phyloP scores from a whole-genome alignment of 78 protist genomes.

The Dictyostelium intermedium region DNA sequence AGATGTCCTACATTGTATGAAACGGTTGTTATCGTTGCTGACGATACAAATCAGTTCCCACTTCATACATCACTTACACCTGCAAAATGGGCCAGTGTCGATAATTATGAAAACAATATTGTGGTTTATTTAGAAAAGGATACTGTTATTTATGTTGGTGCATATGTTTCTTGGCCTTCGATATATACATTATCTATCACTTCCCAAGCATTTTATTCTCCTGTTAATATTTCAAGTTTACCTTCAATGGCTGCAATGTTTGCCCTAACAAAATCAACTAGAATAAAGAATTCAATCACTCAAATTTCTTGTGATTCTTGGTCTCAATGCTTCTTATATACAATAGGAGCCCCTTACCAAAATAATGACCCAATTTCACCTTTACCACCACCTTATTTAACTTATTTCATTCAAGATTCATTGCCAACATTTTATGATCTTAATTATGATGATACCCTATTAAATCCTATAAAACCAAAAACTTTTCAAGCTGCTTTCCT shows the following conservation, averaged over 20 bases:
- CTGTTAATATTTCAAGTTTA: not conserved
- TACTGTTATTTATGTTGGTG: conserved; percentile 7
- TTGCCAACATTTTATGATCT: not conserved
- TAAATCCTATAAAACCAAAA: not conserved
- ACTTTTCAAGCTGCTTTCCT: conserved; percentile 36
- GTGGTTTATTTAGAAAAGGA: conserved; percentile 5
- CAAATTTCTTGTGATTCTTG: not conserved
- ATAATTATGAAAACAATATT: not conserved
- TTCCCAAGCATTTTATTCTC: not conserved
- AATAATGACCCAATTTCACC: not conserved
- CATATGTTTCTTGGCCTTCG: not conserved
- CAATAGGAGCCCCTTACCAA: not conserved
- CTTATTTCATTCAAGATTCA: not conserved
- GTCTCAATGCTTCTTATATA: not conserved
- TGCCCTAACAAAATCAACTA: not conserved
- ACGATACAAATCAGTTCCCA: not conserved
- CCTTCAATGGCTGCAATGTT: not conserved
- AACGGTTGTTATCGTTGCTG: conserved; percentile 4
- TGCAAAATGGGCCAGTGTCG: not conserved
- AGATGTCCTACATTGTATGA: conserved; percentile 24
- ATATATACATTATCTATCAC: not conserved
- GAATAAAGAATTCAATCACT: not conserved
- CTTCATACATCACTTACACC: not conserved
- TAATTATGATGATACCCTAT: not conserved
- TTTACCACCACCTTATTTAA: conserved; percentile 30